Base-by-base conservation (phyloP, 2,329 filamentous ascomycete species). In the Paraphaeosphaeria sporulosa region DNA sequence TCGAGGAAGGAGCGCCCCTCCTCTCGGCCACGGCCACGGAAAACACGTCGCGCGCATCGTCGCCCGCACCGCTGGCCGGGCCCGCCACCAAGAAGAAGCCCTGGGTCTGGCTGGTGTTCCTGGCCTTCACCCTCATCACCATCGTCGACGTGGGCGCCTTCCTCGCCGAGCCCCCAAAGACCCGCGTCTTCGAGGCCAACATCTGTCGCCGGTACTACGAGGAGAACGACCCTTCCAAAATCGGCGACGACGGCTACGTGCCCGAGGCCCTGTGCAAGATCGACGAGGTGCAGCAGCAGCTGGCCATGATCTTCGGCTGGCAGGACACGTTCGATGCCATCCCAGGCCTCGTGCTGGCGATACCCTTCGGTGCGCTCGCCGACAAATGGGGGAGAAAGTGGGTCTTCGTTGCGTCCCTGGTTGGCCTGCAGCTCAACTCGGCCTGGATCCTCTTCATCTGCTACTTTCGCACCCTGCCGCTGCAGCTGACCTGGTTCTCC, bases 251-350 rank as follows among this genome's bases (percentile, higher is more conserved):
- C 60, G 80, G 81, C 13, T 72, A 76, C 25, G 78, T 85, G 17
- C 71, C 77, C 1, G 83, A 85, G 73, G 72, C 76, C n/a, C 64
- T 81, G 63, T 85, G 83, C 69, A 85, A 85, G 71, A 70, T 80
- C n/a, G 77, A 80, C 34, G 75, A 75, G 44, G 77, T 85, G 21
- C 83, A 85, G 64, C 76, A 81, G 49, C 79, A 82, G 67, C 64
- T 85, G 64, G 82, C 83, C 0, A 80, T 80, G 55, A 80, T 85
- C 13, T 83, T 84, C 63, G 82, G 81, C 1, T 82, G 82, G 72
- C 77, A 80, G 68, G 81, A 82, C 61, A 81, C 82, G 56, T 84
- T 83, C 60, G 80, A 83, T 65, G 80, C 67, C 23, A 68, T 73
- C 21, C 67, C 72, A 64, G 79, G 80, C 57, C 80, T 83, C 21